phyloP scores from a whole-genome alignment of 306 rosid genomes.

The Medicago ruthenica region DNA sequence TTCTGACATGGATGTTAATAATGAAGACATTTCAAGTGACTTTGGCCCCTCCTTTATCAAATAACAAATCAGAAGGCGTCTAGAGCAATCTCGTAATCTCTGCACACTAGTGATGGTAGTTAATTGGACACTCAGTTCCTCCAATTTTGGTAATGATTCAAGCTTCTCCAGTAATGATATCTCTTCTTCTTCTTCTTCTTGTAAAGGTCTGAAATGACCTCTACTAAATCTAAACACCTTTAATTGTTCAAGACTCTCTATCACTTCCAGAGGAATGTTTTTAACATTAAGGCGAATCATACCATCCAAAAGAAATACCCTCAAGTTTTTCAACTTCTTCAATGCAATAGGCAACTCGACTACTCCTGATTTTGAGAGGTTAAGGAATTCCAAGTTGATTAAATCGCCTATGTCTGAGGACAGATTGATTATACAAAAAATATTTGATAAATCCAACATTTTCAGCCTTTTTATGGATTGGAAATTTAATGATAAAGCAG shows the following conservation, averaged over 20 bases:
- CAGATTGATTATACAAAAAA: rapidly evolving
- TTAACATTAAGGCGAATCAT: too few relatives aligned
- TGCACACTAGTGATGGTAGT: not conserved
- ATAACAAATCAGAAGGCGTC: too few relatives aligned
- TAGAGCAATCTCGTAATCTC: not conserved
- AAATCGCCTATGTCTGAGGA: not conserved
- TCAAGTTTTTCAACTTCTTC: conserved; percentile 19
- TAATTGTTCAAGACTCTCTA: not conserved
- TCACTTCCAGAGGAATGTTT: not conserved
- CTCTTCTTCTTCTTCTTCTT: too few relatives aligned
- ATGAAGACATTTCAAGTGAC: not conserved
- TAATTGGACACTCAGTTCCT: not conserved
- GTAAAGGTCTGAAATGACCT: too few relatives aligned
- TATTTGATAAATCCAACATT: conserved; percentile 12
- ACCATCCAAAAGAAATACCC: not conserved
- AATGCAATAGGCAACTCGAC: not conserved
- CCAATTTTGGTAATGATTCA: conserved; percentile 12
- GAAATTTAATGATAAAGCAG: too few relatives aligned
- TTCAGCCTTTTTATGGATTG: not conserved
- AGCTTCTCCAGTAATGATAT: conserved; percentile 9
- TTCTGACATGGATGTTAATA: not conserved
- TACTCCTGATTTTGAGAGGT: not conserved
- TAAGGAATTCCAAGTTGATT: conserved; percentile 33
- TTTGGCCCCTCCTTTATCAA: too few relatives aligned
- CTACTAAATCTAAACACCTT: conserved; percentile 18